Evolutionary conservation across 352 stramenopile genomes (phyloP).

Genomic region (Phytophthora pinifolia): DNA sequence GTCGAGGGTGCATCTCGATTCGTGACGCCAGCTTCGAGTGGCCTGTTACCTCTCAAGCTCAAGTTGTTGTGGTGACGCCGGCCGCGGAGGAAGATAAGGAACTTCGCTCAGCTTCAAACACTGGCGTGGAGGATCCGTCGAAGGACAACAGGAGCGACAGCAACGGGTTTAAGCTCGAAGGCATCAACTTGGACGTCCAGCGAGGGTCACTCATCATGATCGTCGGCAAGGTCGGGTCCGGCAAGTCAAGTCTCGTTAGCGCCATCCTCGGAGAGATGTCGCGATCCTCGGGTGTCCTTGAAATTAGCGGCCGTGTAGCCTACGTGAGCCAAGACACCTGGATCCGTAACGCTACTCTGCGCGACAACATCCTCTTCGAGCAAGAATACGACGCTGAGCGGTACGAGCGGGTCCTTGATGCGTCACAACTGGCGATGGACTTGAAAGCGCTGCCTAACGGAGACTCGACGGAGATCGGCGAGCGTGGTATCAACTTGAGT

Average conservation of each 20-base stretch:
- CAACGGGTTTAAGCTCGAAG: conserved; percentile 25
- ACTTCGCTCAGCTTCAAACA: no score
- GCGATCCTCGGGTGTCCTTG: conserved; percentile 18
- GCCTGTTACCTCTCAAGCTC: conserved; percentile 9
- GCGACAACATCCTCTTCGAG: conserved; percentile 91
- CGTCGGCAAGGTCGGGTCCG: conserved; percentile 47
- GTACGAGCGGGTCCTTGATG: conserved; percentile 41
- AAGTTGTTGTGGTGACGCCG: conserved; percentile 28
- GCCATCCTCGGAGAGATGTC: conserved; percentile 57
- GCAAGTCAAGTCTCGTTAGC: conserved; percentile 60
- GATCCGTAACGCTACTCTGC: conserved; percentile 90
- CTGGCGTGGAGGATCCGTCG: no score
- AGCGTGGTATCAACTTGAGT: conserved; percentile 60
- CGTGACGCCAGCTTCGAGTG: conserved; percentile 30
- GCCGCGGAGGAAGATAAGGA: background rate
- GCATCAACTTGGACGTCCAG: conserved; percentile 60
- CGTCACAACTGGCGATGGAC: conserved; percentile 42
- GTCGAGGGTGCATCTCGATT: conserved; percentile 22
- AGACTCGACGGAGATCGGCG: conserved; percentile 60
- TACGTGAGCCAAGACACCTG: conserved; percentile 91
- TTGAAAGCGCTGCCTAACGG: conserved; percentile 47
- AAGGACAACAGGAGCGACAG: background rate
- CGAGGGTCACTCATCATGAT: conserved; percentile 58
- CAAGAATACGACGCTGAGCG: conserved; percentile 31
- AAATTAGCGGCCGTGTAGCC: conserved; percentile 38